These are phyloP conservation scores for Cystobasidium tubakii DNA, from an alignment of 768 basidiomycete species.

Conservation along the genomic window DNA sequence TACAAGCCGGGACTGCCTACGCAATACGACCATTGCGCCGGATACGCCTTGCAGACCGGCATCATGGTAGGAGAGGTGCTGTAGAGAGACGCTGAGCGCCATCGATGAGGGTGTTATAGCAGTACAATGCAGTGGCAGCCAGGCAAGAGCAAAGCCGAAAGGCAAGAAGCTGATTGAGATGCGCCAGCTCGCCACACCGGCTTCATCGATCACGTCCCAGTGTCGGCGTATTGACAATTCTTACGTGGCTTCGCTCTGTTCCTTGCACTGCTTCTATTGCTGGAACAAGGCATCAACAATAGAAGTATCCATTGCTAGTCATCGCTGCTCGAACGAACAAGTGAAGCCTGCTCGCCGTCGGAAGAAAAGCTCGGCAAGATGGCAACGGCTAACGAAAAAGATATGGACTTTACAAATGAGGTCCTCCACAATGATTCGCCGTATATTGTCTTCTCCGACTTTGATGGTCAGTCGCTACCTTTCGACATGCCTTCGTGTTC, in stretches of 20 bases:
- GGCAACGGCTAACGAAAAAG: background rate
- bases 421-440: constrained; percentile 18
- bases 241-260: no score
- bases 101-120: background rate
- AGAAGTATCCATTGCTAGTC: no score
- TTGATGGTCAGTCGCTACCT: constrained; percentile 33
- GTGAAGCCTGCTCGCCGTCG: no score
- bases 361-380: background rate
- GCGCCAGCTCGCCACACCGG: background rate
- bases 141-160: background rate
- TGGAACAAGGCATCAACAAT: no score
- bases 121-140: background rate
- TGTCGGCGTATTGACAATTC: background rate
- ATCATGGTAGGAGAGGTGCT: constrained; percentile 34
- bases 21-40: constrained; percentile 31
- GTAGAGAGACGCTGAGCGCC: constrained; percentile 8
- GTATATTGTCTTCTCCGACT: constrained; percentile 41
- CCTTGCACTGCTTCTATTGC: no score
- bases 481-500: background rate
- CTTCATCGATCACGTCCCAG: background rate
- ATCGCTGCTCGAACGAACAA: background rate
- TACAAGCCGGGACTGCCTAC: background rate
- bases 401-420: background rate
- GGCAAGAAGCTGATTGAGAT: background rate
- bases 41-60: constrained; percentile 26